These are phyloP conservation scores for Taphrina communis DNA, from an alignment of 1,139 yeast species.

Conservation along the genomic window DNA sequence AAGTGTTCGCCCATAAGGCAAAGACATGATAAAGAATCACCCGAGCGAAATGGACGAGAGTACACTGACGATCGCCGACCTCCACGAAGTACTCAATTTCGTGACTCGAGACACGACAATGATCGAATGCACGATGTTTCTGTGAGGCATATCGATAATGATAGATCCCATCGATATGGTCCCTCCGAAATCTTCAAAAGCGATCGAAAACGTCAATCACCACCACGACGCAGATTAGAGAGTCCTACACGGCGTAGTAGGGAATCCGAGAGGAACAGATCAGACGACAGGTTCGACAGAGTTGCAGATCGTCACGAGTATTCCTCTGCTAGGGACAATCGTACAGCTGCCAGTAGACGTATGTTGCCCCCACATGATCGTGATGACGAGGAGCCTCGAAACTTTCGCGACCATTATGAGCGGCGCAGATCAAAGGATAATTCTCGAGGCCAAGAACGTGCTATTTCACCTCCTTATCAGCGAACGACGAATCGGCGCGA, in stretches of 20 bases:
- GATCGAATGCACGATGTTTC: background rate
- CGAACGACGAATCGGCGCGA: background rate
- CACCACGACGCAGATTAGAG: background rate
- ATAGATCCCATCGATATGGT: background rate
- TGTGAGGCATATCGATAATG: background rate
- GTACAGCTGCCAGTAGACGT: background rate
- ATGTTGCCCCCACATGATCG: background rate
- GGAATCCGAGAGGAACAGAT: conserved; percentile 1
- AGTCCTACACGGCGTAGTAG: background rate
- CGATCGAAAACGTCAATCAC: background rate
- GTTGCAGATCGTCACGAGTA: background rate
- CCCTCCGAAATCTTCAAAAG: background rate
- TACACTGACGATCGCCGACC: background rate
- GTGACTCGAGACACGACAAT: background rate
- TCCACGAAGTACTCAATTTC: background rate
- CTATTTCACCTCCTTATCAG: background rate
- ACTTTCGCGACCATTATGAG: background rate
- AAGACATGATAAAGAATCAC: background rate
- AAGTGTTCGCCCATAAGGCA: background rate
- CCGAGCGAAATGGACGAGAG: background rate
- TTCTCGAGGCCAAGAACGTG: background rate
- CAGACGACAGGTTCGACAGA: background rate
- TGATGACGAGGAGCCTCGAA: background rate
- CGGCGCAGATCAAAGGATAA: background rate
- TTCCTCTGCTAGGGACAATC: background rate